Conservation (phyloP, 495 filamentous ascomycete genomes). For the Pyrenula aspistea region DNA sequence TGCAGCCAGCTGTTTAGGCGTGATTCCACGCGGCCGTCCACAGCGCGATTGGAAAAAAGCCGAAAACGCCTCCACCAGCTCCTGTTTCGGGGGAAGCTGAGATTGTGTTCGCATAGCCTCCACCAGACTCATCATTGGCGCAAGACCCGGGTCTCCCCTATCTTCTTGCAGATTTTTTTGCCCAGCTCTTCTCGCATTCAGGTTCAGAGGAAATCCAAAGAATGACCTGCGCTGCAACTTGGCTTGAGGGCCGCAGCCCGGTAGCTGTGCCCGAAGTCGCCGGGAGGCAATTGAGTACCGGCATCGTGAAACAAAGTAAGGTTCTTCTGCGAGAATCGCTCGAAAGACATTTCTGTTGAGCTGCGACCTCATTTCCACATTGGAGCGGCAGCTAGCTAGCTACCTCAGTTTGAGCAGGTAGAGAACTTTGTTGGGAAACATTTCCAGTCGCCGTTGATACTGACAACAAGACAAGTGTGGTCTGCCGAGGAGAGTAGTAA, state of each 20-base stretch:
- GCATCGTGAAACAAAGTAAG: slow-evolving; percentile 35
- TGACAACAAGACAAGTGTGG: no score
- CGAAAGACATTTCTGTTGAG: slow-evolving; percentile 64
- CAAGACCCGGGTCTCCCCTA: neutral
- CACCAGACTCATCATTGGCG: neutral
- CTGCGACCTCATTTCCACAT: slow-evolving; percentile 62
- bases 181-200: neutral
- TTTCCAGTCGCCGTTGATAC: no score
- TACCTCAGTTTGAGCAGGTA: no score
- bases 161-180: neutral
- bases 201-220: neutral
- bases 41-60: neutral
- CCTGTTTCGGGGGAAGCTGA: neutral
- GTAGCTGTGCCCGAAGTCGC: slow-evolving; percentile 9
- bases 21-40: neutral
- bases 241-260: slow-evolving; percentile 5
- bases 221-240: slow-evolving; percentile 4
- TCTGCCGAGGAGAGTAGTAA: no score
- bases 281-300: slow-evolving; percentile 14
- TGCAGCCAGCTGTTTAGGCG: neutral
- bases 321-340: slow-evolving; percentile 53
- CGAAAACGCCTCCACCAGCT: neutral
- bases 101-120: neutral
- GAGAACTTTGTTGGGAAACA: neutral
- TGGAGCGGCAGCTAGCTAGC: neutral